Percentiles rank a stretch among this genome's conserved stretches.
phyloP scores from a whole-genome alignment of 768 basidiomycete genomes.

The Lactifluus hygrophoroides region DNA sequence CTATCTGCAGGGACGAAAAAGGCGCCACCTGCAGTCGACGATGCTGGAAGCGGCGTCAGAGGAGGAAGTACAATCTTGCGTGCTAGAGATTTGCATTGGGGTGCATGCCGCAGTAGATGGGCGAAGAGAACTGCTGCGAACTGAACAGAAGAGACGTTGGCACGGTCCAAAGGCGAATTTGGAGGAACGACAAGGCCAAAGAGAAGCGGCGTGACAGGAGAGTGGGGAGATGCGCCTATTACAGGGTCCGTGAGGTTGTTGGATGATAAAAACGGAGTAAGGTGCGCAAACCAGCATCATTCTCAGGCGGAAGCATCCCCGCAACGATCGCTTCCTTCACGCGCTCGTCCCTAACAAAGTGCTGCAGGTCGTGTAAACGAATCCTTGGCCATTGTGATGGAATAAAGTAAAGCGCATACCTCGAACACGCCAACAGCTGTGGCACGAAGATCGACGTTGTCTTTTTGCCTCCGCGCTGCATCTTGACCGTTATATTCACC shows the following conservation, averaged over 20 bases:
- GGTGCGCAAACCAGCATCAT: slow-evolving; percentile 28
- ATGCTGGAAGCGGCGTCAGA: slow-evolving; percentile 20
- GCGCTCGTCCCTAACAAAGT: slow-evolving; percentile 69
- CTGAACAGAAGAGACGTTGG: slow-evolving; percentile 55
- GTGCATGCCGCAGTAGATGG: slow-evolving; percentile 63
- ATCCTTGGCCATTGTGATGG: neutral
- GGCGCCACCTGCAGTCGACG: slow-evolving; percentile 30
- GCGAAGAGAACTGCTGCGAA: slow-evolving; percentile 73
- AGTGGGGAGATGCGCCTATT: slow-evolving; percentile 28
- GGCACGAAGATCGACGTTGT: slow-evolving; percentile 63
- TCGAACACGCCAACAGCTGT: slow-evolving; percentile 80
- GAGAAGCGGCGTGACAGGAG: slow-evolving; percentile 57
- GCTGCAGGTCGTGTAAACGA: slow-evolving; percentile 34
- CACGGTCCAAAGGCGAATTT: slow-evolving; percentile 48
- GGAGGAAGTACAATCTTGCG: slow-evolving; percentile 51
- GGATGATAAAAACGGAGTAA: slow-evolving; percentile 25
- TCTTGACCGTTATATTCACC: slow-evolving; percentile 77
- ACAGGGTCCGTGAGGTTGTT: slow-evolving; percentile 5
- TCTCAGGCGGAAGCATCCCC: slow-evolving; percentile 57
- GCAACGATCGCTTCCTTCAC: slow-evolving; percentile 60
- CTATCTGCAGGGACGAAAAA: slow-evolving; percentile 76
- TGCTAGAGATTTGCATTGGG: slow-evolving; percentile 54
- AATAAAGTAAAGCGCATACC: slow-evolving; percentile 33
- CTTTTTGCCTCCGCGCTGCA: slow-evolving; percentile 49
- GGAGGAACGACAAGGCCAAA: slow-evolving; percentile 59